A percentile compares a stretch with the other conserved stretches of the same genome.
These are phyloP conservation scores for Dictyostelium brefeldianum DNA, from an alignment of 78 protist genomes.

Conservation along the genomic window DNA sequence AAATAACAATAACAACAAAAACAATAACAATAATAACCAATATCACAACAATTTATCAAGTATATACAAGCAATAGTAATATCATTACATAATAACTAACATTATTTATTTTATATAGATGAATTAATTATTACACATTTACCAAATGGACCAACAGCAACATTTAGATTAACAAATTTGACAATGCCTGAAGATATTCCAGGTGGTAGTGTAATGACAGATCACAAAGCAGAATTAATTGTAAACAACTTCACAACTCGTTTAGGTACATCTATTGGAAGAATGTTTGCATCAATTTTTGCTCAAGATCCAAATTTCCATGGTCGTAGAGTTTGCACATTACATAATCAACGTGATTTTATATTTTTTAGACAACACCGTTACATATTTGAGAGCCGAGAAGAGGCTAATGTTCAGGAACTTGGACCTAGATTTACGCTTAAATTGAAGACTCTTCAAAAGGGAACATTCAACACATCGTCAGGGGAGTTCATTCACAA, in stretches of 20 bases:
- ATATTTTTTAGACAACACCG: conserved; percentile 98
- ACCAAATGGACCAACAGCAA: conserved; percentile 99
- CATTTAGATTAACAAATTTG: conserved; percentile 89
- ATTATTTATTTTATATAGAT: conserved; percentile 17
- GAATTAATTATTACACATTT: conserved; percentile 92
- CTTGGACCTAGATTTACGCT: conserved; percentile 99
- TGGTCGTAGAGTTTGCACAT: conserved; percentile 96
- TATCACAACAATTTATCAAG: background rate
- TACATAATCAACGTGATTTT: conserved; percentile 99
- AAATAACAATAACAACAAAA: no score
- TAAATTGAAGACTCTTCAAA: conserved; percentile 93
- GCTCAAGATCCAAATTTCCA: conserved; percentile 94
- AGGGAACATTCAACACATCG: conserved; percentile 96
- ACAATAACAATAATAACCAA: background rate
- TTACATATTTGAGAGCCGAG: conserved; percentile 66
- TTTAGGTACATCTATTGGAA: conserved; percentile 93
- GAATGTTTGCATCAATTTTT: conserved; percentile 94
- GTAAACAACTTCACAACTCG: conserved; percentile 97
- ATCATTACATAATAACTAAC: background rate
- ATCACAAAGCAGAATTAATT: conserved; percentile 91
- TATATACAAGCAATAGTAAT: no score
- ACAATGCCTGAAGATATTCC: conserved; percentile 78
- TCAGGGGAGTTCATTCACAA: conserved; percentile 95
- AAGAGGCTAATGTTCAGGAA: conserved; percentile 94
- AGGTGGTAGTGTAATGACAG: conserved; percentile 60